phyloP scores from a whole-genome alignment of 148 eudicot species.

The Vaccinium myrtillus region DNA sequence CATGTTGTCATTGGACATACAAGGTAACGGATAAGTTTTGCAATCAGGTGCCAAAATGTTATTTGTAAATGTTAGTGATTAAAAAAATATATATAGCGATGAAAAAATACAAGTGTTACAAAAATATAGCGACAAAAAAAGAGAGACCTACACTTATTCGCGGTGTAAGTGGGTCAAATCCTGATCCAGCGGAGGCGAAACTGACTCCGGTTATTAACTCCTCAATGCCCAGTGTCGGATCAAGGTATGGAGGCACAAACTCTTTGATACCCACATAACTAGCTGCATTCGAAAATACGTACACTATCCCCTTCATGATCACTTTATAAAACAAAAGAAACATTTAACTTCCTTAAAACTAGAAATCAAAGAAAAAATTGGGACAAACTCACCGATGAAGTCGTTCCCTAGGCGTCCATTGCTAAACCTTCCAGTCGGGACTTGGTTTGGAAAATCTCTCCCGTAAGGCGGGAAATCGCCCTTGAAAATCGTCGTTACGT shows the following conservation, averaged over 20 bases:
- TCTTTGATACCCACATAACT: constrained; percentile 61
- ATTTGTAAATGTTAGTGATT: too few species aligned
- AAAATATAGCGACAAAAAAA: background rate
- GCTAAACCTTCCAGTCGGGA: constrained; percentile 64
- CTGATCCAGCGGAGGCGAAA: constrained; percentile 80
- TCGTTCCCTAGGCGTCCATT: constrained; percentile 63
- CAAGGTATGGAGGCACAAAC: constrained; percentile 64
- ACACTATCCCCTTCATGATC: background rate
- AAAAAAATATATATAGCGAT: too few species aligned
- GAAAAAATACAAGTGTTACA: background rate
- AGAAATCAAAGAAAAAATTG: background rate
- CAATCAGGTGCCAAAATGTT: too few species aligned
- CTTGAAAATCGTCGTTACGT: constrained; percentile 34
- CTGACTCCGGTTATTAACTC: constrained; percentile 74
- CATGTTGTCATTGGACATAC: too few species aligned
- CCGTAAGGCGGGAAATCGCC: background rate
- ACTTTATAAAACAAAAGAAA: background rate
- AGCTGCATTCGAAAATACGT: constrained; percentile 29
- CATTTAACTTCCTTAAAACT: background rate
- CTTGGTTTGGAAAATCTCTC: constrained; percentile 18
- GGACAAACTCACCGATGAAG: constrained; percentile 44
- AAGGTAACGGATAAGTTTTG: too few species aligned
- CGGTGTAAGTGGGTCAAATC: constrained; percentile 68
- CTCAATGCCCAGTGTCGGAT: constrained; percentile 48
- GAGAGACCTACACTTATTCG: constrained; percentile 28